Evolutionary conservation across 768 basidiomycete species (phyloP).

Genomic region (Suillus paluster): DNA sequence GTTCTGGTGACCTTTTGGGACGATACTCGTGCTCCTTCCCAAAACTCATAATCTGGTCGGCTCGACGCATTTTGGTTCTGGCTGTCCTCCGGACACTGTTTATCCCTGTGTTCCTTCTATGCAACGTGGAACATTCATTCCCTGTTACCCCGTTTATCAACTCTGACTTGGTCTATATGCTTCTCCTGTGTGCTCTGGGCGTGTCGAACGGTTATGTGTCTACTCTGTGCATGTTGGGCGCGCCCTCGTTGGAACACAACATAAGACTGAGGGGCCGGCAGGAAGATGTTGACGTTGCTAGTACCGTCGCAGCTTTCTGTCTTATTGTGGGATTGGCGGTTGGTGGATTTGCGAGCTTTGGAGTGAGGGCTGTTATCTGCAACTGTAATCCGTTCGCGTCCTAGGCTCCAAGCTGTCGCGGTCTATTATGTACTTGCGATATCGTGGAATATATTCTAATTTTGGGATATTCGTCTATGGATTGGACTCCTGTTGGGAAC

Average conservation of each 20-base stretch:
- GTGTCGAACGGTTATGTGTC: constrained; percentile 81
- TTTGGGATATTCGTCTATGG: background rate
- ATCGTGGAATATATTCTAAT: constrained; percentile 1
- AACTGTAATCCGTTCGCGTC: constrained; percentile 69
- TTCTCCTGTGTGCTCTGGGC: constrained; percentile 75
- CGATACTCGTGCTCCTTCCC: constrained; percentile 73
- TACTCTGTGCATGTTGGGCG: constrained; percentile 81
- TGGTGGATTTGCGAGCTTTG: constrained; percentile 85
- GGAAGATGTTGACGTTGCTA: constrained; percentile 86
- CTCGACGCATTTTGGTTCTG: constrained; percentile 59
- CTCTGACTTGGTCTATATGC: constrained; percentile 79
- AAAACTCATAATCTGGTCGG: constrained; percentile 68
- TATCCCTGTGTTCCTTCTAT: constrained; percentile 86
- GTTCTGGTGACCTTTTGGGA: constrained; percentile 71
- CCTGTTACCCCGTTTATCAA: constrained; percentile 56
- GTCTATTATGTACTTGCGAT: background rate
- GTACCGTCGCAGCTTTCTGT: constrained; percentile 79
- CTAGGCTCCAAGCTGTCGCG: background rate
- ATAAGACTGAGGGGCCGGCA: constrained; percentile 65
- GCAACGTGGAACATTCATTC: constrained; percentile 68
- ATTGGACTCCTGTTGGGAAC: too few species aligned
- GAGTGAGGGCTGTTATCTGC: constrained; percentile 69
- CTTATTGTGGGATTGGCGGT: constrained; percentile 74
- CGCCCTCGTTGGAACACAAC: constrained; percentile 82
- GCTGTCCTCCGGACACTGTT: constrained; percentile 78